phyloP scores from a whole-genome alignment of 2,329 filamentous ascomycete species.

The Ramularia endophylla region DNA sequence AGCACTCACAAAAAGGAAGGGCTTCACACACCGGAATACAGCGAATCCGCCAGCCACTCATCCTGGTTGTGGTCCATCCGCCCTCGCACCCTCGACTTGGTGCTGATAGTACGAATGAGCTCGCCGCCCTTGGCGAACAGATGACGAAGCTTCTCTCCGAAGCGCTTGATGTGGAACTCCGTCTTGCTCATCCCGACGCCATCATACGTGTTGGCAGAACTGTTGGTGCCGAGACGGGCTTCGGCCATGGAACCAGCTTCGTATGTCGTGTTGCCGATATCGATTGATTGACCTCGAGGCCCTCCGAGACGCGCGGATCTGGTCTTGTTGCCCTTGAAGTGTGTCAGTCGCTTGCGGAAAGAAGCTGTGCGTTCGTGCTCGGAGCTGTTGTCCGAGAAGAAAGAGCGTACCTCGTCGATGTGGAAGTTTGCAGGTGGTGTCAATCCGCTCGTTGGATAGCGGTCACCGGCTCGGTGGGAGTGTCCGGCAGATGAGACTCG shows the following conservation, averaged over 20 bases:
- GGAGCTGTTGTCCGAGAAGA: constrained; percentile 39
- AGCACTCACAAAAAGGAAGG: constrained; percentile 1
- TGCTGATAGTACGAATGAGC: constrained; percentile 28
- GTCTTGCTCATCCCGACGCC: constrained; percentile 35
- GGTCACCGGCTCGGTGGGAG: constrained; percentile 39
- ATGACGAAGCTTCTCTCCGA: constrained; percentile 34
- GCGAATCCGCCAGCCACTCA: constrained; percentile 24
- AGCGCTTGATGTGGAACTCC: constrained; percentile 35
- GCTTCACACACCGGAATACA: constrained; percentile 27
- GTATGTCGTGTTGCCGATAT: constrained; percentile 24
- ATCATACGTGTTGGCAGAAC: constrained; percentile 24
- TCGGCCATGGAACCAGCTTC: constrained; percentile 24
- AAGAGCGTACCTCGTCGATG: constrained; percentile 38
- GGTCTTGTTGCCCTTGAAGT: constrained; percentile 17
- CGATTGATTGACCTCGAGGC: constrained; percentile 18
- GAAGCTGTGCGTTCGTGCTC: constrained; percentile 26
- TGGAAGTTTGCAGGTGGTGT: constrained; percentile 37
- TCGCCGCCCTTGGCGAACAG: constrained; percentile 32
- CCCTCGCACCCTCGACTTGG: constrained; percentile 8
- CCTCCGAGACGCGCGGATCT: constrained; percentile 8
- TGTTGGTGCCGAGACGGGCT: constrained; percentile 17
- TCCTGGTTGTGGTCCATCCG: constrained; percentile 9
- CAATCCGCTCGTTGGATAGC: constrained; percentile 44
- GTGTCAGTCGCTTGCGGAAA: constrained; percentile 33
- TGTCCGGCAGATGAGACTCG: constrained; percentile 12